Conservation (phyloP, 139 green algal genomes). For the Auxenochlorella pyrenoidosa region DNA sequence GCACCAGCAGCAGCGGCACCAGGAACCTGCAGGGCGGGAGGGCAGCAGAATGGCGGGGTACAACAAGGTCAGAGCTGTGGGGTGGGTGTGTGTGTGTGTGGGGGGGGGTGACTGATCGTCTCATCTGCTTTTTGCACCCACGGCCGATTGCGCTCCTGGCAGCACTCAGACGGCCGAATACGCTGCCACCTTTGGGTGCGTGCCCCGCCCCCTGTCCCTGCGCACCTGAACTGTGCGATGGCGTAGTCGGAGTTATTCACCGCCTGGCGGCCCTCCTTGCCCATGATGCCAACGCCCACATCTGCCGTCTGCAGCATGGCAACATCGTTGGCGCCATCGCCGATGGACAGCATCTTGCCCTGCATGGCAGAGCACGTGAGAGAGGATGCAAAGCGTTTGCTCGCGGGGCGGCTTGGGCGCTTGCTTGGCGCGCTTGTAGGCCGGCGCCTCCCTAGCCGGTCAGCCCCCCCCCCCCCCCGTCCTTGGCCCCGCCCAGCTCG, state of each 20-base stretch:
- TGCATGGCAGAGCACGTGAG: not conserved
- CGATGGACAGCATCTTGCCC: slow-evolving; percentile 93
- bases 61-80: not conserved
- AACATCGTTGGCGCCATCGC: slow-evolving; percentile 98
- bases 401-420: no score
- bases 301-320: slow-evolving; percentile 95
- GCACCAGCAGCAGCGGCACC: slow-evolving; percentile 92
- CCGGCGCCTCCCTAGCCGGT: not conserved
- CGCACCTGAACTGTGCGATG: slow-evolving; percentile 89
- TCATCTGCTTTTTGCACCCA: no score
- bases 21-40: slow-evolving; percentile 75
- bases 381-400: not conserved
- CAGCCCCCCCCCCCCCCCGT: not conserved
- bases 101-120: not conserved
- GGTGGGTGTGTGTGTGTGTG: not conserved
- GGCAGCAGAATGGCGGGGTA: not conserved
- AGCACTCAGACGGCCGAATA: no score
- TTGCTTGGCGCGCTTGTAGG: not conserved
- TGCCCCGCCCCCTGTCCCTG: not conserved
- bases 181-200: not conserved
- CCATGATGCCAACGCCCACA: slow-evolving; percentile 96
- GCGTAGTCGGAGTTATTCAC: slow-evolving; percentile 94
- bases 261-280: slow-evolving; percentile 93
- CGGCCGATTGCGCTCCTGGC: not conserved
- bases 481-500: not conserved